Evolutionary conservation across 257 asterid species (phyloP), one percentile per base, ranked within the genome.

Genomic region (Lithospermum erythrorhizon): DNA sequence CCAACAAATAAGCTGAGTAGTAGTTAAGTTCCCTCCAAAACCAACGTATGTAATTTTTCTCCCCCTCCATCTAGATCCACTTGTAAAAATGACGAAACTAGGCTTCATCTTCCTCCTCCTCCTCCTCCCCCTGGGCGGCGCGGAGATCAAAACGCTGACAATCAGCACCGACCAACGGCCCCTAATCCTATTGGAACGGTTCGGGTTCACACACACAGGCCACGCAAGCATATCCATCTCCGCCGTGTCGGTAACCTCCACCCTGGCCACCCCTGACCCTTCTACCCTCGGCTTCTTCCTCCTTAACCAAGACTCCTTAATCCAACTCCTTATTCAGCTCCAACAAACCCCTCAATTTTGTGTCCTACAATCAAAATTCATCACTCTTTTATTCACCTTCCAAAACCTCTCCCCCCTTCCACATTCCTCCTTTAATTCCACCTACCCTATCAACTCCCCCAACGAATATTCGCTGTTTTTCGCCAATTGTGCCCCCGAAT

Each of bases 161-260:
- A 84, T 93, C 76, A 63, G 74, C 24, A 59, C 83, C 69, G 97
- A 93, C 57, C 29, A 87, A 0, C 87, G 96, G 55, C 74, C 97
- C 14, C 82, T 93, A 90, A 93, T 93, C 70, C 85, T 89, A 65
- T 87, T 93, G 70, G 96, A 89, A 27, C 90, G 93, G 21, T 93
- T 89, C 68, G 98, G 95, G 20, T 93, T 93, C 78, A 93, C 96
- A 30, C 96, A 83, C 74, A 81, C 97, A 21, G 97, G 98, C 24
- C 95, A 74, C 61, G 87, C 82, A 52, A 58, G 76, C 65, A 76
- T 89, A 75, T 0, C 83, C 65, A 90, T 89, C 66, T 81, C 95
- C 21, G 70, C 86, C 57, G 98, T 88, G 0, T 76, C 90, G 64
- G 98, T 89, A 13, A 57, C 64, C 62, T 77, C 97, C 53, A 1